These are phyloP conservation scores for Botrytis sinoallii DNA, from an alignment of 2,329 filamentous ascomycete species.

Conservation along the genomic window DNA sequence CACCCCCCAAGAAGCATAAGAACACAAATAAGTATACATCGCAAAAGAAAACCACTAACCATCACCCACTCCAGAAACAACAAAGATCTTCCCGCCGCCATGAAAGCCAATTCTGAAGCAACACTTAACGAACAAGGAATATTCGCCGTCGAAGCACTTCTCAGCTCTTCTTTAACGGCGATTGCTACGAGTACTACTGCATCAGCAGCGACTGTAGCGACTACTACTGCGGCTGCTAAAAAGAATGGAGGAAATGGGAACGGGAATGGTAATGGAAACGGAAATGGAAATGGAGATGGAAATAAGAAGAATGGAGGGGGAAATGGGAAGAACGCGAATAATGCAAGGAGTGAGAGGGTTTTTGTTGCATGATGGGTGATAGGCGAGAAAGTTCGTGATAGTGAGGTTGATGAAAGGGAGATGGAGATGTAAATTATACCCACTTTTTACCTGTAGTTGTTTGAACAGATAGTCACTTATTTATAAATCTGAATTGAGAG, in stretches of 20 bases:
- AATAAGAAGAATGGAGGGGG: neutral
- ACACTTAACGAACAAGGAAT: conserved; percentile 5
- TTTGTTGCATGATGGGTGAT: neutral
- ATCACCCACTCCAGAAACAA: conserved; percentile 1
- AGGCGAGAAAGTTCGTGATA: neutral
- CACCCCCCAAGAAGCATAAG: too few species aligned
- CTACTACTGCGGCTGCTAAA: neutral
- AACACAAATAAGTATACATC: too few species aligned
- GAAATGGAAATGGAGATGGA: neutral
- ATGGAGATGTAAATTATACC: neutral
- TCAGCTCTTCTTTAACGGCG: neutral
- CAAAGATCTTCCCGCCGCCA: conserved; percentile 3
- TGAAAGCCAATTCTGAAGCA: conserved; percentile 14
- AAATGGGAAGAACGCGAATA: neutral
- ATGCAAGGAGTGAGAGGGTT: neutral
- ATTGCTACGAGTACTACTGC: neutral
- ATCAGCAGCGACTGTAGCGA: neutral
- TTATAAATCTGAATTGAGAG: neutral
- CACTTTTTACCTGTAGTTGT: neutral
- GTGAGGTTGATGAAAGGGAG: neutral
- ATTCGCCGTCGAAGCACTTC: conserved; percentile 11
- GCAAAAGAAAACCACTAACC: neutral
- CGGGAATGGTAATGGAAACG: neutral
- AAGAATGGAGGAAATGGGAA: neutral
- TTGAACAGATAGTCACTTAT: neutral